Conservation (phyloP, 2,329 filamentous ascomycete species). For the Cyclaneusma minus region DNA sequence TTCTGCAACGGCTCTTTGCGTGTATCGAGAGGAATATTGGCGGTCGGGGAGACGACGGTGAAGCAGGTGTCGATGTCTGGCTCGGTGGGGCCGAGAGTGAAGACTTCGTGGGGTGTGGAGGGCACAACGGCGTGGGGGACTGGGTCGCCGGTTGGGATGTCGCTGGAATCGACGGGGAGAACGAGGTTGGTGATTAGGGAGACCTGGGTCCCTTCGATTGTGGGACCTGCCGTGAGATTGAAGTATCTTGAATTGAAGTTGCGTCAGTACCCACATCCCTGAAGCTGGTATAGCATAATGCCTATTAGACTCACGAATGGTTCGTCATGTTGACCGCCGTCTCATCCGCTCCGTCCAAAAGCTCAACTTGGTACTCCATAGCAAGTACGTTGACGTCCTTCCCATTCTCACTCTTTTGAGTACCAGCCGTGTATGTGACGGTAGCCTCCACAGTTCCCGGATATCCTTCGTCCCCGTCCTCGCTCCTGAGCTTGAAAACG, state of each 20-base stretch:
- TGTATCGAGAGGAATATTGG: slow-evolving; percentile 32
- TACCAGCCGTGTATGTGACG: slow-evolving; percentile 65
- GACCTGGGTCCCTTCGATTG: slow-evolving; percentile 46
- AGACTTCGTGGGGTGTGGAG: slow-evolving; percentile 48
- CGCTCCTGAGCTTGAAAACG: slow-evolving; percentile 49
- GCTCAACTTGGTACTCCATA: slow-evolving; percentile 79
- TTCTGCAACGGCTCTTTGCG: slow-evolving; percentile 41
- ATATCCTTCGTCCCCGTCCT: slow-evolving; percentile 78
- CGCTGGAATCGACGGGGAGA: slow-evolving; percentile 55
- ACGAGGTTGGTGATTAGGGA: slow-evolving; percentile 44
- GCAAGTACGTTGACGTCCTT: slow-evolving; percentile 56
- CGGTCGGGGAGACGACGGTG: slow-evolving; percentile 34
- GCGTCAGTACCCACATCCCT: no score
- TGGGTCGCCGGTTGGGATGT: slow-evolving; percentile 60
- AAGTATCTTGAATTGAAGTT: slow-evolving; percentile 41
- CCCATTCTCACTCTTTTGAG: slow-evolving; percentile 40
- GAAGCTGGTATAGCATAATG: no score
- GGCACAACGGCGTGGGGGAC: slow-evolving; percentile 44
- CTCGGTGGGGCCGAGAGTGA: slow-evolving; percentile 48
- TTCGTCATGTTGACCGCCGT: slow-evolving; percentile 90
- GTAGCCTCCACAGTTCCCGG: slow-evolving; percentile 69
- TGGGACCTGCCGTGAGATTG: slow-evolving; percentile 39
- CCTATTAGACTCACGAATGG: slow-evolving; percentile 52
- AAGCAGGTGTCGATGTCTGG: slow-evolving; percentile 88
- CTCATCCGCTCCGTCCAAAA: slow-evolving; percentile 69